Percentiles rank a stretch among this genome's conserved stretches.
These are phyloP conservation scores for Astrothelium macrocarpum DNA, from an alignment of 495 filamentous ascomycete genomes.

Conservation along the genomic window DNA sequence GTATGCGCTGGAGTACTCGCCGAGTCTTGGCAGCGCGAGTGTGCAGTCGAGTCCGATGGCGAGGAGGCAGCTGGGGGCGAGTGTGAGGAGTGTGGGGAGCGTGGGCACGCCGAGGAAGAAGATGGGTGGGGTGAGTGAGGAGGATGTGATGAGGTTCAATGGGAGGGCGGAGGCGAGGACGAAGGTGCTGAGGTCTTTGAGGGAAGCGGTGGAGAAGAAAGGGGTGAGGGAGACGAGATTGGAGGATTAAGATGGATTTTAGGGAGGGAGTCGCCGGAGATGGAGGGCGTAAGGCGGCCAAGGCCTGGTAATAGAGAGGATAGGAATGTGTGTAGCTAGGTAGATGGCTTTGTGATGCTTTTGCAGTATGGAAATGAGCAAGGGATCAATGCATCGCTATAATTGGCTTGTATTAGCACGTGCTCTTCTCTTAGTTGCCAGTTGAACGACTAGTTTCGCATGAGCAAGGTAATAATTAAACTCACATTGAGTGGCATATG, in stretches of 20 bases:
- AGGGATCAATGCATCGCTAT: too few species aligned
- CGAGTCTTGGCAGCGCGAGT: slow-evolving; percentile 25
- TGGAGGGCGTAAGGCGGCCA: background rate
- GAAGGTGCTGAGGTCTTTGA: slow-evolving; percentile 41
- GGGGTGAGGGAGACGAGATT: slow-evolving; percentile 24
- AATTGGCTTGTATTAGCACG: too few species aligned
- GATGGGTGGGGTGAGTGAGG: slow-evolving; percentile 17
- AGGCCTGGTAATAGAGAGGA: too few species aligned
- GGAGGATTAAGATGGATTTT: too few species aligned
- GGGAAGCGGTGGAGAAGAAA: slow-evolving; percentile 28
- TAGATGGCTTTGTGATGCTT: background rate
- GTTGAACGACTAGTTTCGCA: too few species aligned
- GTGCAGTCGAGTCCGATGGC: slow-evolving; percentile 5
- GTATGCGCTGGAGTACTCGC: slow-evolving; percentile 31
- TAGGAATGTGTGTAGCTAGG: too few species aligned
- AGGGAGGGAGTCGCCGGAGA: too few species aligned
- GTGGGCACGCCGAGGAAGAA: slow-evolving; percentile 33
- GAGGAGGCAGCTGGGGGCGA: slow-evolving; percentile 36
- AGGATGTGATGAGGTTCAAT: slow-evolving; percentile 52
- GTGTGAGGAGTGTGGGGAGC: slow-evolving; percentile 39
- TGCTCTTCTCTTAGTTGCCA: too few species aligned
- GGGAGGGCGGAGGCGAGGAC: slow-evolving; percentile 46
- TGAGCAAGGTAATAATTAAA: too few species aligned
- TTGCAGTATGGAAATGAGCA: too few species aligned
- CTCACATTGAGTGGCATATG: too few species aligned